A percentile compares a stretch with the other conserved stretches of the same genome.
Evolutionary conservation across 441 rosid species (phyloP).

Genomic region (Aquilaria agallochum): DNA sequence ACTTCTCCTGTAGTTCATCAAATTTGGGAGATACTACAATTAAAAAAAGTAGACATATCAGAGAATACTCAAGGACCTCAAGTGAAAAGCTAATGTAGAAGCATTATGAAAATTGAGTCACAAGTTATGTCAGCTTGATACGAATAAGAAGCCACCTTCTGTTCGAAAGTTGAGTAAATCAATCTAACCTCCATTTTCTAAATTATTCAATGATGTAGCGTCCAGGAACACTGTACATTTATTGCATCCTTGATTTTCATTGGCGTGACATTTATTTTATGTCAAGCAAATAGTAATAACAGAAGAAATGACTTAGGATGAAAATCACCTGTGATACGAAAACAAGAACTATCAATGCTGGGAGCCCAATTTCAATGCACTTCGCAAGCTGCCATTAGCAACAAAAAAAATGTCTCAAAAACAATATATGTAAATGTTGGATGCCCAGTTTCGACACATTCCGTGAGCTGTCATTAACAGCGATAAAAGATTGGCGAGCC

Average conservation of each 20-base stretch:
- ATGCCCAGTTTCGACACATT: no score
- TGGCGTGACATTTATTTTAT: no score
- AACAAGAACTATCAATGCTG: conserved; percentile 59
- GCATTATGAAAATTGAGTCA: background rate
- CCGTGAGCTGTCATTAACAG: no score
- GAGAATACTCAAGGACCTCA: background rate
- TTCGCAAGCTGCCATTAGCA: conserved; percentile 50
- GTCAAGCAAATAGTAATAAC: background rate
- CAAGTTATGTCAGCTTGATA: background rate
- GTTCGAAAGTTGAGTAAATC: background rate
- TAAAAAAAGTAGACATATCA: conserved; percentile 1
- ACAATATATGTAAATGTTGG: no score
- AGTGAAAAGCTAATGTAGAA: background rate
- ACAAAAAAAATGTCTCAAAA: conserved; percentile 1
- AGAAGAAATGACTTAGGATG: conserved; percentile 3
- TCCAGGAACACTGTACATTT: no score
- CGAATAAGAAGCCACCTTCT: background rate
- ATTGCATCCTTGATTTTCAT: no score
- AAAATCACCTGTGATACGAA: conserved; percentile 63
- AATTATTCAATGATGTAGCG: no score
- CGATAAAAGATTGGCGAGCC: background rate
- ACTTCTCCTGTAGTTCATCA: conserved; percentile 35
- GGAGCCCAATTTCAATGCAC: conserved; percentile 84
- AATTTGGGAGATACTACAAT: conserved; percentile 67
- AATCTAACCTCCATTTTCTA: no score